phyloP scores from a whole-genome alignment of 768 basidiomycete genomes.

The Suillus tomentosus region DNA sequence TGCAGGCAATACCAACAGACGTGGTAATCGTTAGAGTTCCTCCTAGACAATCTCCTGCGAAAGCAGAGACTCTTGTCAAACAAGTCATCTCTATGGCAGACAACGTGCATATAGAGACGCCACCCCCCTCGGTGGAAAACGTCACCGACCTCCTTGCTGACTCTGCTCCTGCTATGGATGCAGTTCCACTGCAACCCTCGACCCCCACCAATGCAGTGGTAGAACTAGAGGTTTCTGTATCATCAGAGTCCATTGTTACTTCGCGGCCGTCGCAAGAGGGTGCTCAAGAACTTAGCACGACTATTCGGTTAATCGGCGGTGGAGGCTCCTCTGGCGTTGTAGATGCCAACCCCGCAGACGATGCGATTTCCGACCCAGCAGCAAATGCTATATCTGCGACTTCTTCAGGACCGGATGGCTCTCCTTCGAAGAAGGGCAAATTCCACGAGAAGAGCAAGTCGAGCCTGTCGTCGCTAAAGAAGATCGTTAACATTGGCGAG shows the following conservation, averaged over 20 bases:
- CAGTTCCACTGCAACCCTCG: conserved; percentile 35
- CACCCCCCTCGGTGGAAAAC: conserved; percentile 23
- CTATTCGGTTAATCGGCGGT: conserved; percentile 62
- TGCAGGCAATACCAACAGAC: conserved; percentile 35
- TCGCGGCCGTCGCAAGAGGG: conserved; percentile 20
- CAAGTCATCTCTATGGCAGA: conserved; percentile 5
- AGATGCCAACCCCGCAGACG: conserved; percentile 33
- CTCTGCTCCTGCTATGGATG: conserved; percentile 37
- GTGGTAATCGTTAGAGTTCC: conserved; percentile 19
- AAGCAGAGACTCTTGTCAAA: conserved; percentile 21
- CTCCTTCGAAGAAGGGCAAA: conserved; percentile 31
- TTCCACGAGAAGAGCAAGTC: conserved; percentile 56
- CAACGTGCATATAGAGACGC: conserved; percentile 9
- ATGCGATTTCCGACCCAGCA: conserved; percentile 35
- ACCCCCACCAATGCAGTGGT: conserved; percentile 19
- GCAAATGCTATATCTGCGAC: conserved; percentile 41
- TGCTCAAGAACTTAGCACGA: conserved; percentile 37
- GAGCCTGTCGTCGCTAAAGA: conserved; percentile 57
- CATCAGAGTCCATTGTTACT: conserved; percentile 16
- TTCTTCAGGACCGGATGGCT: conserved; percentile 35
- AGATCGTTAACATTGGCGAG: conserved; percentile 44
- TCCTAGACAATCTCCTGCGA: conserved; percentile 18
- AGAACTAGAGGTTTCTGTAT: conserved; percentile 9
- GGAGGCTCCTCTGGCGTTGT: conserved; percentile 40
- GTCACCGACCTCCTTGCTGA: conserved; percentile 55